A percentile compares a stretch with the other conserved stretches of the same genome.
These are phyloP conservation scores for Rhodomyrtus psidioides DNA, from an alignment of 441 rosid genomes.

Conservation along the genomic window DNA sequence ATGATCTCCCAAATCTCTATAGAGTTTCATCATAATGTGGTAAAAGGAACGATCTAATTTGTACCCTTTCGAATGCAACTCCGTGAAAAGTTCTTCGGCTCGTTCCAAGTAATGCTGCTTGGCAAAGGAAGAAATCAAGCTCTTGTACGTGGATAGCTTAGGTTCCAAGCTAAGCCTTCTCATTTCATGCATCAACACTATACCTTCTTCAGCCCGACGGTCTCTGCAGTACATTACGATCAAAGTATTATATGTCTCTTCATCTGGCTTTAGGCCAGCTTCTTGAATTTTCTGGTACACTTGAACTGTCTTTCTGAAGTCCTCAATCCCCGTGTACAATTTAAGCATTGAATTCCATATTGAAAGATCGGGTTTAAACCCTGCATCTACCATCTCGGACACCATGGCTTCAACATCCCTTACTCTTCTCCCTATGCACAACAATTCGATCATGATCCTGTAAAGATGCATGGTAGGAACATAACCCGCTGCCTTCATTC, in stretches of 20 bases:
- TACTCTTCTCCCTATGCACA: slow-evolving; percentile 71
- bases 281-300: slow-evolving; percentile 70
- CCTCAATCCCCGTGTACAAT: slow-evolving; percentile 66
- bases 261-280: slow-evolving; percentile 72
- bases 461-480: slow-evolving; percentile 93
- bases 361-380: slow-evolving; percentile 76
- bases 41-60: slow-evolving; percentile 87
- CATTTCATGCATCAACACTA: slow-evolving; percentile 75
- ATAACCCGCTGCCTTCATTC: slow-evolving; percentile 97
- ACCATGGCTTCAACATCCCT: slow-evolving; percentile 89
- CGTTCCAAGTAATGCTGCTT: slow-evolving; percentile 58
- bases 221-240: slow-evolving; percentile 90
- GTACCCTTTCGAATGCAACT: slow-evolving; percentile 49
- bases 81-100: slow-evolving; percentile 76
- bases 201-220: slow-evolving; percentile 80
- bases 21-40: slow-evolving; percentile 92
- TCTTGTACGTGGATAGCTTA: slow-evolving; percentile 79
- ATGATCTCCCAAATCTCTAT: slow-evolving; percentile 60
- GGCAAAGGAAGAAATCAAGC: slow-evolving; percentile 85
- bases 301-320: slow-evolving; percentile 63
- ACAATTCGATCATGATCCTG: slow-evolving; percentile 64
- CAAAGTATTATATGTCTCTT: slow-evolving; percentile 72
- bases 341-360: slow-evolving; percentile 87
- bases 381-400: slow-evolving; percentile 86
- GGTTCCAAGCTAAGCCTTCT: slow-evolving; percentile 61